phyloP scores from a whole-genome alignment of 768 basidiomycete species.

The Thelephora aurantiotincta region DNA sequence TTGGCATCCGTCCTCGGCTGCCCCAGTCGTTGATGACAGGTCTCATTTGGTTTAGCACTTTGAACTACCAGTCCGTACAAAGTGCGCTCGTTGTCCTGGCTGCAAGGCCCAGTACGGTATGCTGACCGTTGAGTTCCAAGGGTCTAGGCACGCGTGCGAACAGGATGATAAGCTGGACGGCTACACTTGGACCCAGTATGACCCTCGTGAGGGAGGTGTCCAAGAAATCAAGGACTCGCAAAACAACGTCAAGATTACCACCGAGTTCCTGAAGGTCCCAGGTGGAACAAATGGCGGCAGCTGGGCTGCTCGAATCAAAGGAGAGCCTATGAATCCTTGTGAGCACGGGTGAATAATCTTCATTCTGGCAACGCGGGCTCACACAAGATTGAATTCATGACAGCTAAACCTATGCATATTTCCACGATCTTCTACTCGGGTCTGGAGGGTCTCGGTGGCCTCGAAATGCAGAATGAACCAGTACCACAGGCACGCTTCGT shows the following conservation, averaged over 20 bases:
- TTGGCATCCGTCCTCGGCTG: conserved; percentile 74
- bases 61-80: conserved; percentile 60
- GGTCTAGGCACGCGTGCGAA: conserved; percentile 76
- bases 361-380: background rate
- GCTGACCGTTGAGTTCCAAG: conserved; percentile 21
- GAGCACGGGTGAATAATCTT: conserved; percentile 7
- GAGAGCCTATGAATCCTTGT: conserved; percentile 63
- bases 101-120: conserved; percentile 4
- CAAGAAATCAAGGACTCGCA: conserved; percentile 68
- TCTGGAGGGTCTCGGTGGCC: conserved; percentile 70
- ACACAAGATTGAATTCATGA: background rate
- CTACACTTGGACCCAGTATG: conserved; percentile 84
- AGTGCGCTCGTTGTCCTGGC: conserved; percentile 27
- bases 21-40: conserved; percentile 89
- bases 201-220: conserved; percentile 72
- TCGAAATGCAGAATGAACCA: conserved; percentile 61
- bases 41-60: conserved; percentile 87
- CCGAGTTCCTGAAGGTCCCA: conserved; percentile 75
- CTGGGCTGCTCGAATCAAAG: conserved; percentile 79
- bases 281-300: conserved; percentile 75
- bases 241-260: conserved; percentile 80
- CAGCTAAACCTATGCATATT: conserved; percentile 34
- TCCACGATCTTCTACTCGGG: conserved; percentile 83
- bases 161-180: conserved; percentile 68
- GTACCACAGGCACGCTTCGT: too few species aligned